Conservation (phyloP, 495 filamentous ascomycete species). For the Xylaria nigripes region DNA sequence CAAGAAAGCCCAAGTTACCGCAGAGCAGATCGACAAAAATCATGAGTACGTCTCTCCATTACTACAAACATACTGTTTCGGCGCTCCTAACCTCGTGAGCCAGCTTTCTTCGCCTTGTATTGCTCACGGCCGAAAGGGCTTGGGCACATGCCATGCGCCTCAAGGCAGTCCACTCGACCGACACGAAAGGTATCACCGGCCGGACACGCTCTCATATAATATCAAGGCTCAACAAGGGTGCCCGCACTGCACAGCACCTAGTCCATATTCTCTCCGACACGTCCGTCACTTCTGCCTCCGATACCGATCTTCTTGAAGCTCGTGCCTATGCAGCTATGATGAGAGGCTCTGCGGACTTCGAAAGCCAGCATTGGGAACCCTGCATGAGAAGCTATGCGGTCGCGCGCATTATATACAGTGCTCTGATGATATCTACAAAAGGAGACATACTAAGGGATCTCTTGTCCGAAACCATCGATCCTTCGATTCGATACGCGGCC, state of each 20-base stretch:
- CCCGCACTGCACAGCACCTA: conserved; percentile 58
- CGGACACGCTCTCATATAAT: conserved; percentile 78
- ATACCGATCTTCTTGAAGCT: conserved; percentile 74
- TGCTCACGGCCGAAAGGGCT: conserved; percentile 82
- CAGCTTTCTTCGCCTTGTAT: conserved; percentile 70
- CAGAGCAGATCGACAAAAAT: conserved; percentile 68
- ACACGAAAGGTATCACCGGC: conserved; percentile 68
- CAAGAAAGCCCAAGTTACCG: conserved; percentile 59
- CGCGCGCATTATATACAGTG: conserved; percentile 73
- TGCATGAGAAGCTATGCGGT: conserved; percentile 69
- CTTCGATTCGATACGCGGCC: conserved; percentile 87
- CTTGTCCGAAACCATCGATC: conserved; percentile 76
- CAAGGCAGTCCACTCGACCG: conserved; percentile 74
- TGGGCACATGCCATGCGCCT: conserved; percentile 97
- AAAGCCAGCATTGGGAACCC: conserved; percentile 76
- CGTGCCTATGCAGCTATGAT: conserved; percentile 72
- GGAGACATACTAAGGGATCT: conserved; percentile 77
- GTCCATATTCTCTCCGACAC: conserved; percentile 55
- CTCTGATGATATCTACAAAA: conserved; percentile 50
- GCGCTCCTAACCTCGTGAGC: conserved; percentile 8
- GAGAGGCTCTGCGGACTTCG: conserved; percentile 66
- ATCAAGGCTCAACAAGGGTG: conserved; percentile 74
- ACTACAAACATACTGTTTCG: not conserved
- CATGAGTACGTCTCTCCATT: conserved; percentile 52
- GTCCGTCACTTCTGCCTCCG: conserved; percentile 51